phyloP scores from a whole-genome alignment of 163 green algal species.

The Chlamydomonas reinhardtii region DNA sequence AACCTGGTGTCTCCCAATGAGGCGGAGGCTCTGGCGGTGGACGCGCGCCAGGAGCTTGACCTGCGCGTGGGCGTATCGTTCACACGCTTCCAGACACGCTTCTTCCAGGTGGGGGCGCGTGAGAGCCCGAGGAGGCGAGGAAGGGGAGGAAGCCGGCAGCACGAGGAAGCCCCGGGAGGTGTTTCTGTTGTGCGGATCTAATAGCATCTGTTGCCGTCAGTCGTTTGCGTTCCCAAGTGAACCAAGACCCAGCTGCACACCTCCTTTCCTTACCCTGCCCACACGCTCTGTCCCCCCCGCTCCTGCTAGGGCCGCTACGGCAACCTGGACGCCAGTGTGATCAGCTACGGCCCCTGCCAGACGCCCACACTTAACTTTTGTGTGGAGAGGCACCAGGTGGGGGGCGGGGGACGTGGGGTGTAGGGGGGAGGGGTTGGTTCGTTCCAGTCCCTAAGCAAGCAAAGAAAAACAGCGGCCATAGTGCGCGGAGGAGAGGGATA shows the following conservation, averaged over 20 bases:
- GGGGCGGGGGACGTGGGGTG: neutral
- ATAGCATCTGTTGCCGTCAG: too few relatives aligned
- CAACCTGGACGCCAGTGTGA: conserved; percentile 82
- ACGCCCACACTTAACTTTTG: conserved; percentile 84
- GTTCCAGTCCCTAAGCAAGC: too few relatives aligned
- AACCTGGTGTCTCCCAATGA: conserved; percentile 76
- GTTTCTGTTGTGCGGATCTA: too few relatives aligned
- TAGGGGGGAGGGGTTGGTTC: neutral
- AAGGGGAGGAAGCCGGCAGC: too few relatives aligned
- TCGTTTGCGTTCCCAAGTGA: too few relatives aligned
- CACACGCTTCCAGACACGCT: conserved; percentile 82
- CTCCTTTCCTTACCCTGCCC: too few relatives aligned
- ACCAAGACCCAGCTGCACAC: too few relatives aligned
- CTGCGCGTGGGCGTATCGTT: conserved; percentile 80
- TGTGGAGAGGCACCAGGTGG: conserved; percentile 77
- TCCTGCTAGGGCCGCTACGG: conserved; percentile 80
- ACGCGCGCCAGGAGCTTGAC: conserved; percentile 87
- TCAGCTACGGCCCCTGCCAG: conserved; percentile 86
- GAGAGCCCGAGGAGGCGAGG: too few relatives aligned
- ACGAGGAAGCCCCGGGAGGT: too few relatives aligned
- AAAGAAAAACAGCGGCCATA: too few relatives aligned
- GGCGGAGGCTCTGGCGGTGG: conserved; percentile 78
- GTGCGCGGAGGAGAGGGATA: too few relatives aligned
- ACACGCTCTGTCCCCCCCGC: neutral
- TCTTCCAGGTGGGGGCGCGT: conserved; percentile 79